Percentiles rank a stretch among this genome's conserved stretches.
These are phyloP conservation scores for Jamesozyma gamospora DNA, from an alignment of 805 yeast species.

Conservation along the genomic window DNA sequence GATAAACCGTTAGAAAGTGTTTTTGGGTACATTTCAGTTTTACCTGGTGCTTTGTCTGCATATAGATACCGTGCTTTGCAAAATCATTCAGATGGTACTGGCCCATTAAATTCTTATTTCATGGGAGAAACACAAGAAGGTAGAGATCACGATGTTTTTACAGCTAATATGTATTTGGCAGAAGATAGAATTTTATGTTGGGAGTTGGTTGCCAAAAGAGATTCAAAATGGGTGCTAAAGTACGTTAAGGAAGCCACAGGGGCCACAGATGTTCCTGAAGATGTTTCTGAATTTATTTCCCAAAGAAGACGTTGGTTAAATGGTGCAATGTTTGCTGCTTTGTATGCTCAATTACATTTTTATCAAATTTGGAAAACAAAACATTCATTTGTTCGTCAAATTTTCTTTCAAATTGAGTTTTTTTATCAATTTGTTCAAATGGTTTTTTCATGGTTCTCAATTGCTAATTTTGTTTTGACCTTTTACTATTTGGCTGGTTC, in stretches of 20 bases:
- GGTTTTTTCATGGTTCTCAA: slow-evolving; percentile 82
- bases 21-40: slow-evolving; percentile 86
- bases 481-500: slow-evolving; percentile 91
- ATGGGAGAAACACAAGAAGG: slow-evolving; percentile 67
- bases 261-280: slow-evolving; percentile 94
- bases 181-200: slow-evolving; percentile 95
- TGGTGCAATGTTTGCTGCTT: slow-evolving; percentile 95
- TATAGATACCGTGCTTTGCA: slow-evolving; percentile 80
- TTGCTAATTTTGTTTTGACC: slow-evolving; percentile 85
- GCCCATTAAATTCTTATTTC: slow-evolving; percentile 82
- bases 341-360: slow-evolving; percentile 79
- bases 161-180: slow-evolving; percentile 94
- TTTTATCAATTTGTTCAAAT: slow-evolving; percentile 74
- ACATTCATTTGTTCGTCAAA: slow-evolving; percentile 72
- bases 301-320: slow-evolving; percentile 98
- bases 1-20: slow-evolving; percentile 90
- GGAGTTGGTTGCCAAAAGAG: slow-evolving; percentile 83
- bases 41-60: slow-evolving; percentile 95
- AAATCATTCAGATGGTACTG: slow-evolving; percentile 83
- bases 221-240: slow-evolving; percentile 79
- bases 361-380: slow-evolving; percentile 80
- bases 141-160: slow-evolving; percentile 66
- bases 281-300: slow-evolving; percentile 85
- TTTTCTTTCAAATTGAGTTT: slow-evolving; percentile 79
- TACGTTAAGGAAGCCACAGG: slow-evolving; percentile 90